Percentiles rank a stretch among this genome's conserved stretches.
These are phyloP conservation scores for Lentinula detonsa DNA, from an alignment of 768 basidiomycete genomes.

Conservation along the genomic window DNA sequence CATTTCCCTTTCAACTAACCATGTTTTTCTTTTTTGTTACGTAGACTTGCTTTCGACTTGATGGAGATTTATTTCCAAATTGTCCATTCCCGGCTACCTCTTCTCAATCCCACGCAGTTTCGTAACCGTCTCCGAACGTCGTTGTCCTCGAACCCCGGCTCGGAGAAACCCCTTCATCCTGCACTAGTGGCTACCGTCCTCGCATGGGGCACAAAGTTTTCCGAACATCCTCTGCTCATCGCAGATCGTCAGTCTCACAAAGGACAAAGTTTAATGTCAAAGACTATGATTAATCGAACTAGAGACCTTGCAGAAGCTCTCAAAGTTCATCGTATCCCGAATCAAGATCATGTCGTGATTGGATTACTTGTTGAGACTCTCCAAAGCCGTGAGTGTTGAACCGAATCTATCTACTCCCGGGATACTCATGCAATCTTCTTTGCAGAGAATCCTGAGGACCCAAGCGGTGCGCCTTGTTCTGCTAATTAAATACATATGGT, in stretches of 20 bases:
- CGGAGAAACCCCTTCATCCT: constrained; percentile 51
- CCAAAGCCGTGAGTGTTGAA: constrained; percentile 70
- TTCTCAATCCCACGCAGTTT: constrained; percentile 80
- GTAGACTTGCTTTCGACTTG: constrained; percentile 86
- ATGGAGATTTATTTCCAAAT: constrained; percentile 95
- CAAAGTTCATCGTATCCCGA: constrained; percentile 79
- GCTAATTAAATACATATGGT: constrained; percentile 9
- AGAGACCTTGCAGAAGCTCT: constrained; percentile 83
- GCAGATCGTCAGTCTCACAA: constrained; percentile 68
- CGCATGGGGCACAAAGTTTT: constrained; percentile 92
- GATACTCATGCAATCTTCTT: background rate
- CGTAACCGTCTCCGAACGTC: constrained; percentile 59
- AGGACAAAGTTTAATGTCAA: constrained; percentile 73
- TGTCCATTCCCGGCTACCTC: constrained; percentile 81
- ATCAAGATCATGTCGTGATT: constrained; percentile 76
- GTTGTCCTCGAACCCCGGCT: constrained; percentile 21
- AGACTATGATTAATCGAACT: constrained; percentile 71
- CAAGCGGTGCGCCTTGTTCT: constrained; percentile 46
- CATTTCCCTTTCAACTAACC: constrained; percentile 17
- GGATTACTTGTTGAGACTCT: constrained; percentile 76
- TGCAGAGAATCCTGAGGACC: constrained; percentile 67
- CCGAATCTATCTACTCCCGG: background rate
- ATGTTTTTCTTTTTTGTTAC: constrained; percentile 10
- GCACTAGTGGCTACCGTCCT: constrained; percentile 81
- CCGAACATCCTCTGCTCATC: constrained; percentile 80